phyloP scores from a whole-genome alignment of 139 green algal genomes.

The Picocystis salinarum region DNA sequence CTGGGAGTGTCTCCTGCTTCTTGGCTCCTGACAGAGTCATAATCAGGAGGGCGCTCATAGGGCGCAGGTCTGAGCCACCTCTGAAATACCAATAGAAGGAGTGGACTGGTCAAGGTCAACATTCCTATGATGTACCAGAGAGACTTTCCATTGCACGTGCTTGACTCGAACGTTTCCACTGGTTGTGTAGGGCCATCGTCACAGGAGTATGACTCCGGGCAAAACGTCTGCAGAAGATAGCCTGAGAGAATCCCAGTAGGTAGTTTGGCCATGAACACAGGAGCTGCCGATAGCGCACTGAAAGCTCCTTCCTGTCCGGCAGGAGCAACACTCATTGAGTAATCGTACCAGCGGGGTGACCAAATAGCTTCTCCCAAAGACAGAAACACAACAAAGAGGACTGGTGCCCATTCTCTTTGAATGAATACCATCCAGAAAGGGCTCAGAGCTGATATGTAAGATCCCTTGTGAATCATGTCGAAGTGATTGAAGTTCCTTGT shows the following conservation, averaged over 20 bases:
- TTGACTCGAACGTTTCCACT: background rate
- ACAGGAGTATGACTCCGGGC: constrained; percentile 15
- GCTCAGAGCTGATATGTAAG: constrained; percentile 23
- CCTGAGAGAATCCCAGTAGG: constrained; percentile 25
- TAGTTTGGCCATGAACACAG: constrained; percentile 31
- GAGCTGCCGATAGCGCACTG: constrained; percentile 20
- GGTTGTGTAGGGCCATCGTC: background rate
- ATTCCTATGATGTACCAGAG: constrained; percentile 19
- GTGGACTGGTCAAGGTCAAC: constrained; percentile 16
- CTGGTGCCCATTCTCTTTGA: constrained; percentile 13
- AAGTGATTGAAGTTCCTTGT: constrained; percentile 21
- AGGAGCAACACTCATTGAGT: constrained; percentile 28
- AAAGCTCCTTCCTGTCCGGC: constrained; percentile 30
- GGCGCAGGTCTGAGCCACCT: constrained; percentile 7
- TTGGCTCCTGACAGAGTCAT: too few species aligned
- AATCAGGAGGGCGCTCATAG: too few species aligned
- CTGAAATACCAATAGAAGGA: constrained; percentile 12
- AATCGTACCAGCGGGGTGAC: constrained; percentile 33
- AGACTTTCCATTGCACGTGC: constrained; percentile 10
- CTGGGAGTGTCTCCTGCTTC: too few species aligned
- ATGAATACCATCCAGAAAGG: constrained; percentile 26
- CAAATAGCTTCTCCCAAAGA: constrained; percentile 32
- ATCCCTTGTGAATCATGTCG: constrained; percentile 35
- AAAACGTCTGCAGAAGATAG: constrained; percentile 19
- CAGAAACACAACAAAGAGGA: constrained; percentile 30